Evolutionary conservation across 306 rosid species (phyloP).

Genomic region (Morella rubra): DNA sequence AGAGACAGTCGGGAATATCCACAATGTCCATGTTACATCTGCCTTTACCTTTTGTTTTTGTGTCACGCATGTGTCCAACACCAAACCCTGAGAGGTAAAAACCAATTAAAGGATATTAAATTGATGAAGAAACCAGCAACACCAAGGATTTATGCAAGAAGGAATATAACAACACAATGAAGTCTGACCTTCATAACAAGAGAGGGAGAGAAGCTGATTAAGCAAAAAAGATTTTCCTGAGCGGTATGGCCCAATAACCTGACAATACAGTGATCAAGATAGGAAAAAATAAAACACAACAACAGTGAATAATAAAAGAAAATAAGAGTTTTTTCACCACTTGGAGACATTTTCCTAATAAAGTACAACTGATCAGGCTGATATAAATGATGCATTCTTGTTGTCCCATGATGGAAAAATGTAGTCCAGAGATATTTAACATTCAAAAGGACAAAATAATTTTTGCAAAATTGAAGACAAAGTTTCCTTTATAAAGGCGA

Average conservation of each 20-base stretch:
- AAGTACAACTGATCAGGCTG: too few species aligned
- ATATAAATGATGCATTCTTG: too few species aligned
- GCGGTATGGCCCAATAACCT: constrained; percentile 98
- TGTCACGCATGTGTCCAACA: constrained; percentile 98
- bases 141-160: constrained; percentile 17
- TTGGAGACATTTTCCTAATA: too few species aligned
- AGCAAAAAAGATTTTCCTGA: constrained; percentile 97
- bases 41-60: constrained; percentile 82
- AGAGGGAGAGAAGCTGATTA: constrained; percentile 95
- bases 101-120: constrained; percentile 10
- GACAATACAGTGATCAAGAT: constrained; percentile 5
- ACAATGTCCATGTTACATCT: constrained; percentile 30
- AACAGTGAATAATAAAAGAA: too few species aligned
- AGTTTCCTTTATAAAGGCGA: not conserved
- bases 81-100: constrained; percentile 71
- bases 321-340: too few species aligned
- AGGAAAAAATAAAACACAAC: not conserved
- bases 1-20: constrained; percentile 26
- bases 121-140: constrained; percentile 25
- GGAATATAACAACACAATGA: not conserved
- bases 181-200: constrained; percentile 81
- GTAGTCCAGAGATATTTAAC: not conserved
- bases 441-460: not conserved
- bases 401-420: not conserved
- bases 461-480: not conserved